Conservation (phyloP, 108 stramenopile species). For the Nannochloropsis granulata region DNA sequence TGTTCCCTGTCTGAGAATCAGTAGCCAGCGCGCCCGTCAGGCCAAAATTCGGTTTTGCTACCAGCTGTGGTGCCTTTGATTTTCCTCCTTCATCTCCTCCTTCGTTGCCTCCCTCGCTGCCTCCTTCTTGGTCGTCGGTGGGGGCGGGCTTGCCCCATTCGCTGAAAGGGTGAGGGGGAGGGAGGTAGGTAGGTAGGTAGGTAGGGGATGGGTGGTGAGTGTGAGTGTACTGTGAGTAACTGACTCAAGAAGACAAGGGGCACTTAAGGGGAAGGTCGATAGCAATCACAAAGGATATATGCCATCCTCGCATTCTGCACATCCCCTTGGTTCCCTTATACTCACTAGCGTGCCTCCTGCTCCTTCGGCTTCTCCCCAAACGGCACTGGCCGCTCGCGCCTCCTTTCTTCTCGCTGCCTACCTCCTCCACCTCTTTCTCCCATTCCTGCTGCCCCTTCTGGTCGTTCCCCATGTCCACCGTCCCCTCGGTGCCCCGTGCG, state of each 20-base stretch:
- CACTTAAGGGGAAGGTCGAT: background rate
- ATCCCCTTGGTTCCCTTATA: background rate
- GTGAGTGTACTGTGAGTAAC: no score
- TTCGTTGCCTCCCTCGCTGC: background rate
- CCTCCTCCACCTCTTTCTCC: no score
- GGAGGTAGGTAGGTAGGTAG: background rate
- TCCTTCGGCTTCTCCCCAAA: background rate
- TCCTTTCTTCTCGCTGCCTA: background rate
- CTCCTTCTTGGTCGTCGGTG: background rate
- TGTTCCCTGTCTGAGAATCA: slow-evolving; percentile 65
- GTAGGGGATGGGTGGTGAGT: background rate
- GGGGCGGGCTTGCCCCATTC: background rate
- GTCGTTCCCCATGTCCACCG: no score
- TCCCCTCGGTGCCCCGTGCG: no score
- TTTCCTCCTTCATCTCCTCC: background rate
- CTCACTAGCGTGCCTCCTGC: background rate
- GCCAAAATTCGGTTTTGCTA: slow-evolving; percentile 67
- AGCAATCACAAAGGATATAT: no score
- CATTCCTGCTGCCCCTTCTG: no score
- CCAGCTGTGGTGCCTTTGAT: background rate
- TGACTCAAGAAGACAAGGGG: background rate
- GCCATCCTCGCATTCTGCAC: background rate
- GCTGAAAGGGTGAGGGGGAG: background rate
- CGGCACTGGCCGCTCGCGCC: background rate
- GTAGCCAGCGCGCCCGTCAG: slow-evolving; percentile 83